Base-by-base conservation (phyloP, 805 yeast genomes). In the Candida orba region DNA sequence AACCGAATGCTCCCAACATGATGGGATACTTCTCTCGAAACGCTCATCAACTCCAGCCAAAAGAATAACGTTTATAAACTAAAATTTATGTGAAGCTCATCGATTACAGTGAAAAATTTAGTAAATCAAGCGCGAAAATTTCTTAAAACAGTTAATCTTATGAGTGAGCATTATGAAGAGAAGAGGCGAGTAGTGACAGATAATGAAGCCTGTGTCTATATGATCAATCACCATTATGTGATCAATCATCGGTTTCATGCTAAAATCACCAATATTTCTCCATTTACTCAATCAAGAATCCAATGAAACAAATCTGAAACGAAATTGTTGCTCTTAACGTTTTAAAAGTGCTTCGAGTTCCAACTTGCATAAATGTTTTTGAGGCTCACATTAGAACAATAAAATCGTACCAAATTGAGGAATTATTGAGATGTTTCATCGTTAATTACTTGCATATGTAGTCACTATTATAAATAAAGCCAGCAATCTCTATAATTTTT, bases 71-170 rank as follows among this genome's bases (percentile, higher is more conserved):
- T 20, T 5, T 20, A 20, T 4, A 20, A 20, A 20, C 22, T 20
- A 5, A 20, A 20, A 20, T 20, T 31, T n/a, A 31, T 8, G 4
- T 12, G 18, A 15, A 31, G 41, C 41, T 39, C 41, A 39, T 39
- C 41, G 30, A 36, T 5, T 13, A 17, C 24, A 23, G 23, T 22
- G 29, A 31, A 24, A 18, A 31, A 15, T 22, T 23, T 15, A 5
- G 17, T 31, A 30, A 30, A 30, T 31, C 7, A 23, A 2, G 8
- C 35, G 45, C 41, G 45, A 37, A 42, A 32, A 37, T 37, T 37
- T 14, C 42, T 22, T 2, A 8, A 34, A 34, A 13, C 3, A 20
- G 34, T 10, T 24, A 18, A 2, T 9, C 12, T 15, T 13, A 32
- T 31, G 34, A 32, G 29, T 20, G 22, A 20, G 22, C 22, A 4